These are phyloP conservation scores for Bruguiera hainesii DNA, from an alignment of 441 rosid species.

Conservation along the genomic window DNA sequence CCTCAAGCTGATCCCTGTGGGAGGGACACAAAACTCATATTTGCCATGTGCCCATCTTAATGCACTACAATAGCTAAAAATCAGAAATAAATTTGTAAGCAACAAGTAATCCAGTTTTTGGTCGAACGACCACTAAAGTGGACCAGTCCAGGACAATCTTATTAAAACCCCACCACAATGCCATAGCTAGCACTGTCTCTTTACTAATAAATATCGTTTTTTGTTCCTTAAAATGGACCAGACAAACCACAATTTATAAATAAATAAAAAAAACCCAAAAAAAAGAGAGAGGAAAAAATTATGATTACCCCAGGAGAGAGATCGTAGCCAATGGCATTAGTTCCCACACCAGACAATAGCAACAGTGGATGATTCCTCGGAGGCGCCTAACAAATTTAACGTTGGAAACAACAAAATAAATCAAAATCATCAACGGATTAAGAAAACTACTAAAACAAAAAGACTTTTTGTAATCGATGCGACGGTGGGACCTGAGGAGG, in stretches of 20 bases:
- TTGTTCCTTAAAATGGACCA: neutral
- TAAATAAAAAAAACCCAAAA: neutral
- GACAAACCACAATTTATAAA: neutral
- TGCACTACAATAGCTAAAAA: no score
- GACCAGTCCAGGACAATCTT: neutral
- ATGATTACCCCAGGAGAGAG: constrained; percentile 73
- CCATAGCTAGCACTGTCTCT: neutral
- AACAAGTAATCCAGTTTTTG: no score
- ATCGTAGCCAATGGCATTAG: constrained; percentile 94
- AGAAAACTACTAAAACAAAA: neutral
- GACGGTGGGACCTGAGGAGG: constrained; percentile 47
- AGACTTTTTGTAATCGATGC: neutral
- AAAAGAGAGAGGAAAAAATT: neutral
- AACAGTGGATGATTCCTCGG: constrained; percentile 80
- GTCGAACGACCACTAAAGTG: no score
- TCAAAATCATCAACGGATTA: neutral
- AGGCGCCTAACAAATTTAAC: constrained; percentile 47
- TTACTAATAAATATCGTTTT: neutral
- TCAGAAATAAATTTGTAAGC: no score
- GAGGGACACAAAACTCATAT: no score
- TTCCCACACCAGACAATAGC: constrained; percentile 89
- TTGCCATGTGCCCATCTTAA: no score
- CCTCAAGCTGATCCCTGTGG: no score
- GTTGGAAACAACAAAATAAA: neutral
- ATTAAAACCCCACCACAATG: neutral